Evolutionary conservation across 106 monocot species (phyloP), one percentile per base, ranked within the genome.

Genomic region (Triglochin maritima): DNA sequence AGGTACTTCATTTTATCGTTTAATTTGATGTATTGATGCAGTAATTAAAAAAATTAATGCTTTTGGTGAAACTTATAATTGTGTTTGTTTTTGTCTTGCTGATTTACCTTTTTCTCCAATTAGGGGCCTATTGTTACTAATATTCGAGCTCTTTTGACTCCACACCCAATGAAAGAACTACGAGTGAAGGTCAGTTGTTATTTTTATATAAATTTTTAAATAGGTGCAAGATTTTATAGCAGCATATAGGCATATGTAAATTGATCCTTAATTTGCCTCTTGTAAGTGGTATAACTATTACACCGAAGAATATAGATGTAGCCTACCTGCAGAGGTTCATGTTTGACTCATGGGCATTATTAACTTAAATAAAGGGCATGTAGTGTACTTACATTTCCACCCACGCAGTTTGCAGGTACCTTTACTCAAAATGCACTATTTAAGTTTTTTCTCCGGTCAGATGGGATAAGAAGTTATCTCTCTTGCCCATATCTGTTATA

Each of bases 81-180:
- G 29, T 29, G 29, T 29, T 16, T 54, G 7, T 44, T 15, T 50
- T 45, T 42, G 13, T 41, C 50, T 43, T 17, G 29, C 2, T 46
- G 8, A 48, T 70, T 41, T 54, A 64, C 6, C 41, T 44, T 60
- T 74, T 72, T 68, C 66, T 63, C 17, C 12, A 65, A 69, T 13
- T 50, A 98, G 96, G 96, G 96, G 10, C 96, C 96, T 55, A 91
- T 98, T 69, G 78, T 84, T 47, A 86, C 96, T 10, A 98, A 74
- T 70, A 83, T 96, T 11, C 76, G 91, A 80, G 88, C 96, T 80
- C 75, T 96, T 64, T 66, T 96, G 62, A 96, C 91, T 15, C 96
- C 96, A 58, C 88, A 88, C 53, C 96, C 91, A 42, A 91, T 96
- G 91, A 91, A 86, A 74, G 96, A 96, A 68, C 80, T 96, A 50